Evolutionary conservation across 495 filamentous ascomycete species (phyloP).

Genomic region (Penicillium paxilli): DNA sequence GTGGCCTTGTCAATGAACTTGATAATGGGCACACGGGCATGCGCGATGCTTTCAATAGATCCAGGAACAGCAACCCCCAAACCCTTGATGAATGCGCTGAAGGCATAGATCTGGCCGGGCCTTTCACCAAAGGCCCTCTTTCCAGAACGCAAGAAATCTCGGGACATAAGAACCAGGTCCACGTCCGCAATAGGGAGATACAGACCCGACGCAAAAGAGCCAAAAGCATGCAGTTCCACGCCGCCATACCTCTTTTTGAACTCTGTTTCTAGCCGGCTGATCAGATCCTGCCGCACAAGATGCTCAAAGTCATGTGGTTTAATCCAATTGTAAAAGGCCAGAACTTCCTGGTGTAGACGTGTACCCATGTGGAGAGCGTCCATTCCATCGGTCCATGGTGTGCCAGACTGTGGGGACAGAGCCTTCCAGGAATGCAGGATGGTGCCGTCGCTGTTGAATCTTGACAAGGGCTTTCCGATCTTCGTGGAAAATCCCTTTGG

Average conservation of each 20-base stretch:
- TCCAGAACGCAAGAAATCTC: slow-evolving; percentile 50
- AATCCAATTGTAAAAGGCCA: slow-evolving; percentile 85
- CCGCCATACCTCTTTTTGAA: slow-evolving; percentile 53
- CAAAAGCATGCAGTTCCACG: slow-evolving; percentile 70
- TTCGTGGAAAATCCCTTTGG: slow-evolving; percentile 53
- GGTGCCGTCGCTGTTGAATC: slow-evolving; percentile 41
- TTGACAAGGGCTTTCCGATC: slow-evolving; percentile 44
- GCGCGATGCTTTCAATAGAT: slow-evolving; percentile 62
- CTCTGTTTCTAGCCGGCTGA: slow-evolving; percentile 58
- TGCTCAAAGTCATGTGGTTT: slow-evolving; percentile 77
- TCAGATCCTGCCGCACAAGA: slow-evolving; percentile 67
- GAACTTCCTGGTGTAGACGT: slow-evolving; percentile 78
- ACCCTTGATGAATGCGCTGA: slow-evolving; percentile 51
- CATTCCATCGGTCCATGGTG: slow-evolving; percentile 60
- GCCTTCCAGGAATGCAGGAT: slow-evolving; percentile 61
- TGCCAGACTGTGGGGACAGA: slow-evolving; percentile 38
- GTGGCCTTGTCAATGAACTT: slow-evolving; percentile 80
- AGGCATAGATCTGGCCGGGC: slow-evolving; percentile 47
- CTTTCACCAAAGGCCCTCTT: slow-evolving; percentile 43
- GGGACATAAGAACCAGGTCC: slow-evolving; percentile 83
- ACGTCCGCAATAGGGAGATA: slow-evolving; percentile 93
- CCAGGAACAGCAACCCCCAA: slow-evolving; percentile 48
- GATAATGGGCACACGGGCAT: slow-evolving; percentile 87
- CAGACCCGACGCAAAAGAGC: slow-evolving; percentile 85
- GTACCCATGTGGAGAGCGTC: slow-evolving; percentile 31